These are phyloP conservation scores for Tolypocladium nubicola DNA, from an alignment of 2,329 filamentous ascomycete genomes.

Conservation along the genomic window DNA sequence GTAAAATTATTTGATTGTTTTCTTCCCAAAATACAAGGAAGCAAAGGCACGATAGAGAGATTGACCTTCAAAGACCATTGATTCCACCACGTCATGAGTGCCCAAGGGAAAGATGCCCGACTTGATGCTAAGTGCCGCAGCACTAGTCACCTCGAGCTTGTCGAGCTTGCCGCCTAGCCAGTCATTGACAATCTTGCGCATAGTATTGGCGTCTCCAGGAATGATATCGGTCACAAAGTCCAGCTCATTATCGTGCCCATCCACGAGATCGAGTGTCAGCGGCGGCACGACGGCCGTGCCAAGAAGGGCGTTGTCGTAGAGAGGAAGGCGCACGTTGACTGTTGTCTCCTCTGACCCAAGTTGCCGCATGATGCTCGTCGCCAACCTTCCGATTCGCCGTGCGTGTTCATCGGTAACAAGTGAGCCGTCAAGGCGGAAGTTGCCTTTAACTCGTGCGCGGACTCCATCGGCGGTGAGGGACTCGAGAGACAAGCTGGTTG, in stretches of 20 bases:
- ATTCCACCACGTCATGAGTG: constrained; percentile 63
- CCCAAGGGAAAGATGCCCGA: constrained; percentile 74
- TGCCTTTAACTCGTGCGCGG: constrained; percentile 68
- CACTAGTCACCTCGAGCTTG: constrained; percentile 60
- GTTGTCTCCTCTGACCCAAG: constrained; percentile 64
- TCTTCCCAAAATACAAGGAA: constrained; percentile 51
- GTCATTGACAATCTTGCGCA: constrained; percentile 74
- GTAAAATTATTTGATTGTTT: constrained; percentile 26
- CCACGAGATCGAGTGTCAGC: constrained; percentile 64
- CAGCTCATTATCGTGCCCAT: constrained; percentile 66
- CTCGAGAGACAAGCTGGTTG: constrained; percentile 75
- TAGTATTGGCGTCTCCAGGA: constrained; percentile 65
- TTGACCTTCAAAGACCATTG: constrained; percentile 75
- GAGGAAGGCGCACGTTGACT: constrained; percentile 70
- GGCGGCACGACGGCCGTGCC: constrained; percentile 69
- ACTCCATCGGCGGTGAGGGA: constrained; percentile 73
- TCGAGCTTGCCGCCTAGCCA: constrained; percentile 75
- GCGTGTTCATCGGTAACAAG: constrained; percentile 62
- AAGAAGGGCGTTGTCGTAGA: constrained; percentile 67
- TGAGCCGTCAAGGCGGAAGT: constrained; percentile 69
- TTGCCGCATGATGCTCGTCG: constrained; percentile 70
- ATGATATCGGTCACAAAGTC: constrained; percentile 70
- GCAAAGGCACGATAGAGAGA: constrained; percentile 55
- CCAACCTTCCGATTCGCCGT: constrained; percentile 63
- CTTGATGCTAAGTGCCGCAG: constrained; percentile 61